Conservation (phyloP, 2,329 filamentous ascomycete species). For the Fusarium sororula region DNA sequence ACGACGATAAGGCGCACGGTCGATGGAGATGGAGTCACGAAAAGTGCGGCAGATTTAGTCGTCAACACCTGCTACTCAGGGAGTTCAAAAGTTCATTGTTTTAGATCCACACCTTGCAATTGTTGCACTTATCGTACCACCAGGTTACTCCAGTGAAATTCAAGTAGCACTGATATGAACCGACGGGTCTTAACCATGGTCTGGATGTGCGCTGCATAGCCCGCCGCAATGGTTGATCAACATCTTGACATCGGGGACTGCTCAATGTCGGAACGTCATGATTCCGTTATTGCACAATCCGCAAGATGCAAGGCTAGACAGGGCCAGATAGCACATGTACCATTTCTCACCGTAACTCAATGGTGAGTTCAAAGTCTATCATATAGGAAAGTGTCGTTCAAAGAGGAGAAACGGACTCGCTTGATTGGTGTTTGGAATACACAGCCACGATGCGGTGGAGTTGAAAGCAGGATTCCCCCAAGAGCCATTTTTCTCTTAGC, state of each 20-base stretch:
- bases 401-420: neutral
- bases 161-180: neutral
- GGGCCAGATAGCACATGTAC: neutral
- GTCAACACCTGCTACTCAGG: neutral
- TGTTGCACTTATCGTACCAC: neutral
- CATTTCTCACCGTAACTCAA: neutral
- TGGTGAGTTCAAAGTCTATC: neutral
- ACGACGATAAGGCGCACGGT: conserved; percentile 42
- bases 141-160: neutral
- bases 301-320: neutral
- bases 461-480: neutral
- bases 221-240: neutral
- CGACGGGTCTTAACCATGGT: neutral
- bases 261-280: neutral
- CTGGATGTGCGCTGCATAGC: neutral
- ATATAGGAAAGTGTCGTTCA: neutral
- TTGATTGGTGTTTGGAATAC: conserved; percentile 17
- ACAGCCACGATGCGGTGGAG: conserved; percentile 30
- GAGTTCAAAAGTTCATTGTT: conserved; percentile 23
- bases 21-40: neutral
- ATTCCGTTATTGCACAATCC: neutral
- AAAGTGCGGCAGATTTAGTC: neutral
- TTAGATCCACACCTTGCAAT: neutral
- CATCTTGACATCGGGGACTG: neutral
- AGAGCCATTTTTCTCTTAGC: neutral